Base-by-base conservation (phyloP, 2,329 filamentous ascomycete genomes). In the Thelonectria olida region DNA sequence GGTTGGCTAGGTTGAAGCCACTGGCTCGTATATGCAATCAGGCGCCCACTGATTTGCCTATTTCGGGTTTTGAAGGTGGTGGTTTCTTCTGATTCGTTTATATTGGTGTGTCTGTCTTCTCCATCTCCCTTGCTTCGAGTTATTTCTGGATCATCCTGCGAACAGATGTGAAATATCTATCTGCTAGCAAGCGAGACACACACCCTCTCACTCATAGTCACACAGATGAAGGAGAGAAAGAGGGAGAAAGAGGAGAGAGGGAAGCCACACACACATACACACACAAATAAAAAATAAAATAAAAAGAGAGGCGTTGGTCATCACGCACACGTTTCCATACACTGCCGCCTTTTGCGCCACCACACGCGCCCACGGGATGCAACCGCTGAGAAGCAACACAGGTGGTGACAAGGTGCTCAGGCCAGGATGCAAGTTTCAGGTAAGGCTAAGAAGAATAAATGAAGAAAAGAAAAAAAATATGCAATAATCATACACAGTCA, bases 1-100 rank as follows among this genome's bases (percentile, higher is more conserved):
- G 50, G 22, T 36, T 42, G 7, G 2, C 25, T 56, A 51, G 45
- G 28, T 17, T 27, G 20, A 19, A 54, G 27, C 47, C 56, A 56
- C 51, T 23, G n/a, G 52, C 53, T 63, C 56, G 61, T 61, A 63
- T 50, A 61, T 57, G 61, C 61, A 63, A 38, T 27, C 25, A 12
- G 20, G 28, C 25, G n/a, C 34, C 25, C 27, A 20, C 27, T 48
- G 20, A 31, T 20, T 20, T 4, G n/a, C 15, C n/a, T 10, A 4
- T 10, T 34, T 34, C 15, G 31, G 31, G 7, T 10, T 34, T 34
- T 34, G 7, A 7, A 34, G 28, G 28, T 39, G 27, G 7, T 13
- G 13, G 22, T 39, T 22, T 41, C 34, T 19, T 31, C 5, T 34
- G 31, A 34, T 34, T 34, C 12, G 31, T 34, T 15, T 15, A 34